Conservation (phyloP, 768 basidiomycete species). For the Galerina marginata region DNA sequence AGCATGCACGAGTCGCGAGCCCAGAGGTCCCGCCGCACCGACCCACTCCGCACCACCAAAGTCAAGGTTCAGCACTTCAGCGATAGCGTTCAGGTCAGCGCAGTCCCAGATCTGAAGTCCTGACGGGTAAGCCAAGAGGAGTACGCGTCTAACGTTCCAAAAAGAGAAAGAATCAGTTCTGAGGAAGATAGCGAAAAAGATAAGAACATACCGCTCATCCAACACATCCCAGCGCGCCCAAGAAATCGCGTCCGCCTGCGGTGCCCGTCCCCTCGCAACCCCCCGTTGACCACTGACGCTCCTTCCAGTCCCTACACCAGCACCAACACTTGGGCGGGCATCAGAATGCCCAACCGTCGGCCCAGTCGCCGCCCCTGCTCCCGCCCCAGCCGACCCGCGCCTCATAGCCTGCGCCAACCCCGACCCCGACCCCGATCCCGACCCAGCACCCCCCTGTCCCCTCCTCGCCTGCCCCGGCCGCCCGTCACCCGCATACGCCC, state of each 20-base stretch:
- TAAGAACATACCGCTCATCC: conserved; percentile 18
- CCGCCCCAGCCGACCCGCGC: conserved; percentile 5
- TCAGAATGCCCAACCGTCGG: neutral
- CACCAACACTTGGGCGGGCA: too few relatives aligned
- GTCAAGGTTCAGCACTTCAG: conserved; percentile 45
- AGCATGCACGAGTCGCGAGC: conserved; percentile 37
- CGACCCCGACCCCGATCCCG: conserved; percentile 9
- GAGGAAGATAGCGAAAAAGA: neutral
- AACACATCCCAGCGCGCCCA: conserved; percentile 54
- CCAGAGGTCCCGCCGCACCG: neutral
- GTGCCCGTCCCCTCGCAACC: neutral
- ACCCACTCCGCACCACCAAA: conserved; percentile 21
- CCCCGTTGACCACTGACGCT: neutral
- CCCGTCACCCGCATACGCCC: neutral
- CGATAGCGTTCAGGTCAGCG: conserved; percentile 1
- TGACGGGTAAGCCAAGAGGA: conserved; percentile 55
- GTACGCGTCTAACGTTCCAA: conserved; percentile 39
- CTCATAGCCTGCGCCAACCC: conserved; percentile 30
- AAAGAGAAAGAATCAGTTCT: neutral
- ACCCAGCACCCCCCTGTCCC: neutral
- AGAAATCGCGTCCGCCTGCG: conserved; percentile 43
- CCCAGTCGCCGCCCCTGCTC: neutral
- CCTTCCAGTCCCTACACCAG: neutral
- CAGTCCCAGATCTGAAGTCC: neutral
- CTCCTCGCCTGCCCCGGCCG: neutral